Base-by-base conservation (phyloP, 441 rosid genomes). In the Pelargonium cotyledonis region DNA sequence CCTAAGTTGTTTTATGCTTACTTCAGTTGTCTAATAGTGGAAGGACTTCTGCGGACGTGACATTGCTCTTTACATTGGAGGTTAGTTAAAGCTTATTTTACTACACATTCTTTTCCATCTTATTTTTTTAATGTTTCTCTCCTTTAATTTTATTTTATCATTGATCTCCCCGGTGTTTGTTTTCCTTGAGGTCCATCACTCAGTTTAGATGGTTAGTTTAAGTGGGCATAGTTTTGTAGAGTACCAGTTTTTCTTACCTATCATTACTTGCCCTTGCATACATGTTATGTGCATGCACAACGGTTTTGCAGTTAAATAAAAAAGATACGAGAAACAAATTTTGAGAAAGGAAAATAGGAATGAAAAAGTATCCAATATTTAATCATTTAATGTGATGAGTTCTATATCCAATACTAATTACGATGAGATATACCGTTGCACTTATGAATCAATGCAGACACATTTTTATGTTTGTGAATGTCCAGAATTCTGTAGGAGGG, bases 401-500 rank as follows among this genome's bases (percentile, higher is more conserved):
- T 23, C 63, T 60, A 3, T 9, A 31, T 60, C 63, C 64, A 23
- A 60, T 8, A n/a, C 1, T 4, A n/a, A 53, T 53, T 9, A 44
- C 46, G 46, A 63, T 49, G 65, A 35, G 40, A n/a, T 26, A 26
- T 26, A 26, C 31, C 31, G 1, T 26, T 26, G 31, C 31, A 26
- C 51, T 7, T 16, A 14, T 40, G 65, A 65, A 44, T 8, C 49
- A 16, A 10, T 66, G 38, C 23, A 53, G 46, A 26, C 66, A 11
- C 66, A n/a, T 14, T 51, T 70, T 16, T 35, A 19, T 65, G 23
- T 55, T 65, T 74, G 62, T 65, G 60, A 61, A 21, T 35, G 11
- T 35, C 31, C 77, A 80, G 83, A 80, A 80, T 61, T 80, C 83
- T 14, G 77, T 80, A 49, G 83, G 80, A 10, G 83, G 83, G 67